Percentiles rank a stretch among this genome's conserved stretches.
phyloP scores from a whole-genome alignment of 768 basidiomycete genomes.

The Suillus hirtellus region DNA sequence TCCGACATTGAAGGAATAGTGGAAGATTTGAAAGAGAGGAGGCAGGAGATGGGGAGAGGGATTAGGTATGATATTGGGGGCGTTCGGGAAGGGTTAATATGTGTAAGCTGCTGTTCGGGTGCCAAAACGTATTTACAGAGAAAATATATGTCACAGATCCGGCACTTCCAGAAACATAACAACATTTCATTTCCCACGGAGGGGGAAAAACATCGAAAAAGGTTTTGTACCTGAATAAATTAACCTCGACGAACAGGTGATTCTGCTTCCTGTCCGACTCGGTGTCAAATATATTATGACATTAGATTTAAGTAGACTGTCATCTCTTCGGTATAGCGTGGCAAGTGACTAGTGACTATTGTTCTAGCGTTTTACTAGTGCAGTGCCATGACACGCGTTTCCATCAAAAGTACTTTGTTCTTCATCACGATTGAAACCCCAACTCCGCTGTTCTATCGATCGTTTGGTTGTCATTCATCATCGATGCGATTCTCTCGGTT shows the following conservation, averaged over 20 bases:
- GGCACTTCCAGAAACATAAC: slow-evolving; percentile 41
- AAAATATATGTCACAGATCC: slow-evolving; percentile 42
- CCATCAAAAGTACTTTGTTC: slow-evolving; percentile 25
- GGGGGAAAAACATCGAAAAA: slow-evolving; percentile 35
- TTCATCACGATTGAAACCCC: slow-evolving; percentile 31
- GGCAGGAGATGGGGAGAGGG: slow-evolving; percentile 10
- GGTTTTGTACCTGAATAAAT: slow-evolving; percentile 27
- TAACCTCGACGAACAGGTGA: slow-evolving; percentile 24
- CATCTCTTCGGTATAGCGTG: too few species aligned
- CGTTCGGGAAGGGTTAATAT: slow-evolving; percentile 32
- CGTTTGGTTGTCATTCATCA: slow-evolving; percentile 16
- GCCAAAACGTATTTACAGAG: slow-evolving; percentile 40
- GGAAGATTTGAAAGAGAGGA: slow-evolving; percentile 7
- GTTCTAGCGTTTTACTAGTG: background rate
- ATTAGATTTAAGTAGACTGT: too few species aligned
- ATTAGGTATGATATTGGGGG: slow-evolving; percentile 17
- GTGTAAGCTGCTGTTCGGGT: slow-evolving; percentile 35
- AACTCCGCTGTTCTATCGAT: slow-evolving; percentile 31
- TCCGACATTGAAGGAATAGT: slow-evolving; percentile 13
- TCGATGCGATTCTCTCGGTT: slow-evolving; percentile 28
- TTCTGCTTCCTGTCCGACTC: slow-evolving; percentile 22
- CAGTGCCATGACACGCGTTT: slow-evolving; percentile 14
- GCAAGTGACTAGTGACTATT: background rate
- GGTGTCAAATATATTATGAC: slow-evolving; percentile 20
- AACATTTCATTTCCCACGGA: slow-evolving; percentile 36